Percentiles rank a stretch among this genome's conserved stretches.
These are phyloP conservation scores for Calonectria leucothoes DNA, from an alignment of 2,329 filamentous ascomycete genomes.

Conservation along the genomic window DNA sequence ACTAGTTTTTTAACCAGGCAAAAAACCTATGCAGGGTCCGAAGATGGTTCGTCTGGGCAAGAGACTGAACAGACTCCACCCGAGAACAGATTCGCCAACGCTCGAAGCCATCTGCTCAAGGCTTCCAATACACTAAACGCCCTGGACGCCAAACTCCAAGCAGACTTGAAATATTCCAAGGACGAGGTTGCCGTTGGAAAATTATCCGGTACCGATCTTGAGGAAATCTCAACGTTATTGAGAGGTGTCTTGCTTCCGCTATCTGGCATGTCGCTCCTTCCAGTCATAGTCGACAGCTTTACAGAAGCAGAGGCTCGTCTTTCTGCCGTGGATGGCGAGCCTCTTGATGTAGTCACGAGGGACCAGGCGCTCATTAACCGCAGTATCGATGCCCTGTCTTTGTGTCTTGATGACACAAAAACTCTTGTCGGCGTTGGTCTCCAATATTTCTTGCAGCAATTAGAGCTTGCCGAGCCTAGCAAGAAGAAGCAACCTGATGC, in stretches of 20 bases:
- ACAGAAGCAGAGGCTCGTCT: neutral
- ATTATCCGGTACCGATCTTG: neutral
- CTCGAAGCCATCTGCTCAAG: neutral
- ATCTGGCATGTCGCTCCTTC: slow-evolving; percentile 22
- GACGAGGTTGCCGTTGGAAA: slow-evolving; percentile 16
- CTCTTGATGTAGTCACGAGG: neutral
- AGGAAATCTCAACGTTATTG: slow-evolving; percentile 10
- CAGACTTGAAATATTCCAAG: slow-evolving; percentile 15
- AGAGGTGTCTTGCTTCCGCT: slow-evolving; percentile 12
- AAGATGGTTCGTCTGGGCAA: neutral
- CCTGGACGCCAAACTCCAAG: slow-evolving; percentile 15
- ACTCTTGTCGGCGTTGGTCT: slow-evolving; percentile 9
- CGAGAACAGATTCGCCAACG: slow-evolving; percentile 5
- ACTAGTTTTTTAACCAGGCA: slow-evolving; percentile 11
- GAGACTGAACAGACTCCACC: neutral
- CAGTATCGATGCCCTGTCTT: slow-evolving; percentile 15
- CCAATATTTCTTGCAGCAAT: slow-evolving; percentile 14
- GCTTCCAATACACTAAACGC: slow-evolving; percentile 18
- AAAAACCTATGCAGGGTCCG: neutral
- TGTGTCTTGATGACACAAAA: slow-evolving; percentile 18
- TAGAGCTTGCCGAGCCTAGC: slow-evolving; percentile 4
- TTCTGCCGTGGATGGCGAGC: neutral
- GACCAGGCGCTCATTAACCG: slow-evolving; percentile 5
- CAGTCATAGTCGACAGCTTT: slow-evolving; percentile 17
- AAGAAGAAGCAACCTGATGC: neutral